Percentiles rank a stretch among this genome's conserved stretches.
Conservation (phyloP, 2,329 filamentous ascomycete genomes). For the Tolypocladium endophyticum region DNA sequence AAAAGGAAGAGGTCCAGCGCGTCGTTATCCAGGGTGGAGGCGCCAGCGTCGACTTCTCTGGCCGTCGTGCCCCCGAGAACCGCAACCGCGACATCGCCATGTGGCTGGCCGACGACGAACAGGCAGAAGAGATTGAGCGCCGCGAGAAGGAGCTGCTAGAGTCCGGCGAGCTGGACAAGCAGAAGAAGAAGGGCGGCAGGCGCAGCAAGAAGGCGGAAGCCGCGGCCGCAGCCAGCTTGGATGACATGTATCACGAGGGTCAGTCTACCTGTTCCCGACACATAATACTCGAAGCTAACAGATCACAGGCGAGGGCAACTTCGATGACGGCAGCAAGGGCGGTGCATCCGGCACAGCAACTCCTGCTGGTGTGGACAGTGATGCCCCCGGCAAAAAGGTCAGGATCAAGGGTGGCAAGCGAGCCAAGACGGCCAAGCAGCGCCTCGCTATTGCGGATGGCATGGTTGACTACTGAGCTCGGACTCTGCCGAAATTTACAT, state of each 20-base stretch:
- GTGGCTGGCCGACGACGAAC: conserved; percentile 97
- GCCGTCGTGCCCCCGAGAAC: conserved; percentile 75
- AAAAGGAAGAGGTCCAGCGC: conserved; percentile 97
- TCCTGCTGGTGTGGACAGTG: conserved; percentile 46
- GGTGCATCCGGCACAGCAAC: conserved; percentile 68
- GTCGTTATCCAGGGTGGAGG: conserved; percentile 92
- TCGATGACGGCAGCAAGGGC: conserved; percentile 74
- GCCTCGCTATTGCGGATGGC: conserved; percentile 58
- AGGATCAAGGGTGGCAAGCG: conserved; percentile 46
- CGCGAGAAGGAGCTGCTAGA: conserved; percentile 81
- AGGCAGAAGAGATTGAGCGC: conserved; percentile 85
- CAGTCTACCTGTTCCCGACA: conserved; percentile 26
- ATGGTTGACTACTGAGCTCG: conserved; percentile 19
- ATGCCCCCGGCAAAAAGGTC: conserved; percentile 41
- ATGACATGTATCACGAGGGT: conserved; percentile 99
- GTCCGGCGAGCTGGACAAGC: conserved; percentile 56
- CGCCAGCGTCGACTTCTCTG: conserved; percentile 92
- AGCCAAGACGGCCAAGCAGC: conserved; percentile 59
- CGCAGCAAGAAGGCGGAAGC: conserved; percentile 45
- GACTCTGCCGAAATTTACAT: background rate
- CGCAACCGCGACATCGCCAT: conserved; percentile 96
- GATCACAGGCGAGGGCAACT: conserved; percentile 80
- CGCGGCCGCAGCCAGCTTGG: conserved; percentile 52
- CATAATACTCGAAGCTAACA: background rate
- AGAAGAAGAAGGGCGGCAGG: conserved; percentile 49